phyloP scores from a whole-genome alignment of 805 yeast genomes.

The Candida nanaspora region DNA sequence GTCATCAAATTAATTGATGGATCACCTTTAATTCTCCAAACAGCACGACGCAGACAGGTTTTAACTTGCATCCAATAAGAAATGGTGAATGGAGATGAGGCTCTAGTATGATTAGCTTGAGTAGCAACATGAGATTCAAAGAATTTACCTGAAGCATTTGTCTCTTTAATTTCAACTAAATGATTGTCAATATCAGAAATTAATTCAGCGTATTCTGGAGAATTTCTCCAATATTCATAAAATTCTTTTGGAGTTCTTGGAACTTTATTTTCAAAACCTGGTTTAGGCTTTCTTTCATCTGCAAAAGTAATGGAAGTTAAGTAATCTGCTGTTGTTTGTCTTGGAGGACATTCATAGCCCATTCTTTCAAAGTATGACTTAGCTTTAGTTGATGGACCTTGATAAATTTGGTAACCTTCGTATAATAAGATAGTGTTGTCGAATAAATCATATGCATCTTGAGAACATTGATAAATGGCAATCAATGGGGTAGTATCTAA shows the following conservation, averaged over 20 bases:
- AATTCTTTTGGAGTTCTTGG: conserved; percentile 36
- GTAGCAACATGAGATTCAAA: conserved; percentile 28
- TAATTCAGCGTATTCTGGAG: conserved; percentile 25
- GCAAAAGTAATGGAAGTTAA: conserved; percentile 31
- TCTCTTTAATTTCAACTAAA: conserved; percentile 4
- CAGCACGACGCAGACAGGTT: conserved; percentile 37
- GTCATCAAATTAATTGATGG: conserved; percentile 37
- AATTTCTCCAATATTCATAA: conserved; percentile 29
- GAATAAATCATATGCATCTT: conserved; percentile 36
- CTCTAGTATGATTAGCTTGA: conserved; percentile 40
- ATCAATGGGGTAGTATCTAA: conserved; percentile 42
- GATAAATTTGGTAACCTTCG: conserved; percentile 38
- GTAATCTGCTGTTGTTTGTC: conserved; percentile 42
- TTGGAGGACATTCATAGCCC: conserved; percentile 39
- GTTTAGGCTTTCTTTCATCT: conserved; percentile 22
- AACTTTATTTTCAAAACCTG: conserved; percentile 31
- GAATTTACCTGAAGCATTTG: not conserved
- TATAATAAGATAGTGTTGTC: conserved; percentile 34
- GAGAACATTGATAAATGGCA: conserved; percentile 43
- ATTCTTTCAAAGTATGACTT: conserved; percentile 32
- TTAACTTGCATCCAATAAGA: conserved; percentile 46
- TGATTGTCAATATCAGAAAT: conserved; percentile 29
- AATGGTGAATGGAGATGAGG: conserved; percentile 46
- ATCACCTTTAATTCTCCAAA: conserved; percentile 43
- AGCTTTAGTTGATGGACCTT: conserved; percentile 30